Evolutionary conservation across 176 grass and related monocot genomes (phyloP).

Genomic region (Aegilops tauschii): DNA sequence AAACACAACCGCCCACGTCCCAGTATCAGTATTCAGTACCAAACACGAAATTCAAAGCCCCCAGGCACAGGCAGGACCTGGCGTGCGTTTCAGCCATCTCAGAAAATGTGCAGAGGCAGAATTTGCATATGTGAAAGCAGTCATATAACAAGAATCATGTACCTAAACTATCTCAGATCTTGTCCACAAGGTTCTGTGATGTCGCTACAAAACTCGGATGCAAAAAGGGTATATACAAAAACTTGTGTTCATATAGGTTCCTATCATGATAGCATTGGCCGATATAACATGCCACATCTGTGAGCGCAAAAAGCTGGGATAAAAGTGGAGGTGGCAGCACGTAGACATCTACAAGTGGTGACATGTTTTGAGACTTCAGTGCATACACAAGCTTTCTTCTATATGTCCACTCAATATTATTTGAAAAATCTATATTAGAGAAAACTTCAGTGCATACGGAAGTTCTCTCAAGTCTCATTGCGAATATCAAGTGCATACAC

Average conservation of each 20-base stretch:
- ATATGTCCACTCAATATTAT: no score
- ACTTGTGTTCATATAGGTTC: background rate
- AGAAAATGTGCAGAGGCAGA: background rate
- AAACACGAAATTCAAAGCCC: background rate
- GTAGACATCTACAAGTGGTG: background rate
- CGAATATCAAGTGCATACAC: no score
- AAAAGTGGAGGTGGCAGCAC: background rate
- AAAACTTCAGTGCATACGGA: no score
- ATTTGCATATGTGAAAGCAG: background rate
- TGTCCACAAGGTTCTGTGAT: background rate
- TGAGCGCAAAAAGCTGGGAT: background rate
- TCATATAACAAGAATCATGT: slow-evolving; percentile 11
- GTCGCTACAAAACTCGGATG: background rate
- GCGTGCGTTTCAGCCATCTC: background rate
- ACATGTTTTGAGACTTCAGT: no score
- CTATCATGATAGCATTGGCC: background rate
- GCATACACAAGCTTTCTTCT: no score
- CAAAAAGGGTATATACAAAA: slow-evolving; percentile 16
- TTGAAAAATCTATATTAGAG: no score
- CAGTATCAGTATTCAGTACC: background rate
- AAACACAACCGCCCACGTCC: background rate
- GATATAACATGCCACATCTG: background rate
- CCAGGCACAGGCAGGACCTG: no score
- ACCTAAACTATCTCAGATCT: slow-evolving; percentile 9
- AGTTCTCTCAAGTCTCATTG: no score